A percentile compares a stretch with the other conserved stretches of the same genome.
Conservation (phyloP, 495 filamentous ascomycete species). For the Alectoria sarmentosa region DNA sequence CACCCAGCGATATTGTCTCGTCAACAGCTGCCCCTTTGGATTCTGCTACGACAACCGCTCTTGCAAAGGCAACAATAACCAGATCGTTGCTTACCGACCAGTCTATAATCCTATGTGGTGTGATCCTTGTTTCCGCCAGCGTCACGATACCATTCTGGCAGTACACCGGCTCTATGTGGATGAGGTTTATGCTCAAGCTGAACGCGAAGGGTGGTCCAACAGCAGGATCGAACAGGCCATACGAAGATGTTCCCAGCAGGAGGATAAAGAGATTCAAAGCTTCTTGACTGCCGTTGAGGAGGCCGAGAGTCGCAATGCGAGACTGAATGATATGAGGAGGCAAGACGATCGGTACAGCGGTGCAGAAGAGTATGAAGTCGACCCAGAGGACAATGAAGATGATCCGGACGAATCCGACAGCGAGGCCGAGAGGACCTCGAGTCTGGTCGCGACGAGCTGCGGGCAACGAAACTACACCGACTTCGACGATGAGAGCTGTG, state of each 20-base stretch:
- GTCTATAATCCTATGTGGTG: neutral
- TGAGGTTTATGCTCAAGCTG: neutral
- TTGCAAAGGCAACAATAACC: conserved; percentile 6
- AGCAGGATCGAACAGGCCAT: neutral
- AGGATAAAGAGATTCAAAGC: neutral
- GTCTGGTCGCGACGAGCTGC: neutral
- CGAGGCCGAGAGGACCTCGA: neutral
- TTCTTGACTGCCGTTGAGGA: neutral
- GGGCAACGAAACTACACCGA: neutral
- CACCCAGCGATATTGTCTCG: neutral
- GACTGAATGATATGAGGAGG: neutral
- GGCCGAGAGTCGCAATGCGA: neutral
- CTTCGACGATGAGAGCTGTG: neutral
- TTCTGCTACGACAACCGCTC: neutral
- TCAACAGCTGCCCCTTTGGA: neutral
- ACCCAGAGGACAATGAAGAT: neutral
- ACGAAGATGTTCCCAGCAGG: neutral
- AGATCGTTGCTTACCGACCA: neutral
- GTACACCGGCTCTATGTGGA: neutral
- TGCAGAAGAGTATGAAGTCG: neutral
- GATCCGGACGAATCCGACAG: neutral
- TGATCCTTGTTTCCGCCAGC: neutral
- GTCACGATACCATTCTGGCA: neutral
- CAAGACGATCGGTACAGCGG: no score
- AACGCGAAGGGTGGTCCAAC: neutral